Conservation (phyloP, 2,329 filamentous ascomycete genomes). For the Claviceps arundinis region DNA sequence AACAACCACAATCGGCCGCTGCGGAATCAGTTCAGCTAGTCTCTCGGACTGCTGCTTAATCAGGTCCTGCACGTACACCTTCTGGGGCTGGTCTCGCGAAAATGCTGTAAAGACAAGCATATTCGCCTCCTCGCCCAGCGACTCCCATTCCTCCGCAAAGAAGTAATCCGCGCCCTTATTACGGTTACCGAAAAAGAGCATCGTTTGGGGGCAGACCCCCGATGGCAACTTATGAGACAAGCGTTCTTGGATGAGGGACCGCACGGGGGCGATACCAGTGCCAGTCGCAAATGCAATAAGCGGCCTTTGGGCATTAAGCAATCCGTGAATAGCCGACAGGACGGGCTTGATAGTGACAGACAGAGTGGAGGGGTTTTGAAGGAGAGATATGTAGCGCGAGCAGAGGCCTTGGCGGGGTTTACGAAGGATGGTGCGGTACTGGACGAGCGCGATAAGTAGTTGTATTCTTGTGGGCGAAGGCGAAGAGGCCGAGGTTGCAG, state of each 20-base stretch:
- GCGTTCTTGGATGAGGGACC: slow-evolving; percentile 71
- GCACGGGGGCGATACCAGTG: slow-evolving; percentile 76
- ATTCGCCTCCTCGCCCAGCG: slow-evolving; percentile 10
- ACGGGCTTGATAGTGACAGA: slow-evolving; percentile 44
- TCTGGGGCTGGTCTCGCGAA: slow-evolving; percentile 32
- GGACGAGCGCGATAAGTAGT: slow-evolving; percentile 74
- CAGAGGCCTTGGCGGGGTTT: slow-evolving; percentile 78
- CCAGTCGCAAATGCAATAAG: slow-evolving; percentile 72
- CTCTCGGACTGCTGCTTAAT: slow-evolving; percentile 29
- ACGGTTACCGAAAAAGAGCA: slow-evolving; percentile 78
- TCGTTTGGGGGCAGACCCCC: slow-evolving; percentile 20
- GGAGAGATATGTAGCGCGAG: slow-evolving; percentile 65
- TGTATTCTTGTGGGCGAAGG: slow-evolving; percentile 35
- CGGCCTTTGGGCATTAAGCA: slow-evolving; percentile 31
- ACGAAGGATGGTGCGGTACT: slow-evolving; percentile 79
- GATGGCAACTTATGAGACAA: slow-evolving; percentile 11
- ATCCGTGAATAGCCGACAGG: slow-evolving; percentile 26
- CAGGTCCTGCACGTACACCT: slow-evolving; percentile 44
- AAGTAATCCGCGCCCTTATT: slow-evolving; percentile 66
- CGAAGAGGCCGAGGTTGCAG: slow-evolving; percentile 11
- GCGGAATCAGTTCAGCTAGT: slow-evolving; percentile 21
- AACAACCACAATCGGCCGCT: slow-evolving; percentile 34
- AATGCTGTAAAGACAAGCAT: slow-evolving; percentile 30
- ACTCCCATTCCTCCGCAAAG: slow-evolving; percentile 63
- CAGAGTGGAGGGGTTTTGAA: slow-evolving; percentile 45